Base-by-base conservation (phyloP, 2,329 filamentous ascomycete genomes). In the Ophiocordyceps polyrhachis-furcata region DNA sequence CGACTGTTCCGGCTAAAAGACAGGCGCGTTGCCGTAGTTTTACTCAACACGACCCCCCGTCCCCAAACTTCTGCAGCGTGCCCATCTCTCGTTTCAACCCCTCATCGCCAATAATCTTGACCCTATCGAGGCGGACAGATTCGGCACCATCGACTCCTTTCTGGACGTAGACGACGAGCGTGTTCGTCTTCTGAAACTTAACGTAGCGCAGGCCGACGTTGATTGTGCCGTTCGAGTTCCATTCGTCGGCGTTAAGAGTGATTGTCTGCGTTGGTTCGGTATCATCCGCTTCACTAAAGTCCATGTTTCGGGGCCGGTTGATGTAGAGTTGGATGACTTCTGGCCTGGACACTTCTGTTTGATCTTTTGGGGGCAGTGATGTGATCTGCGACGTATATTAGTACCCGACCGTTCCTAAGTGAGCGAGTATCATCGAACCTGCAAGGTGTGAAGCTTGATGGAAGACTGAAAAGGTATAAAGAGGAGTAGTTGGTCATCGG, bases 161-260 rank as follows among this genome's bases (percentile, higher is more conserved):
- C 45, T 83, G 83, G 31, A 98, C 79, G 60, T 95, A 98, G 12
- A 98, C 54, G 17, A 93, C 81, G 54, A 98, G 58, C 49, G 80
- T 91, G 48, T 78, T 82, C 45, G 95, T 83, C 58, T 87, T 93
- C 66, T 96, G 91, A 69, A 96, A 98, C 67, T 95, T 95, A 64
- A 98, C 91, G 57, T 89, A 95, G 14, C 88, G 83, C 54, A 96
- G 66, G 41, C 73, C 65, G 45, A 89, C 65, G 54, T 71, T 83
- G 14, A 77, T 81, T 9, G 84, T 89, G 44, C 79, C 81, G 14
- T 83, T 76, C 41, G 71, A 68, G 60, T 87, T 83, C 89, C 91
- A 98, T 56, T 94, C 85, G 44, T 73, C 70, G 41, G 79, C 68
- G 49, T 72, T 69, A 40, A 98, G 70, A 54, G 80, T 80, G 48